phyloP scores from a whole-genome alignment of 257 asterid species.

The Fraxinus pennsylvanica region DNA sequence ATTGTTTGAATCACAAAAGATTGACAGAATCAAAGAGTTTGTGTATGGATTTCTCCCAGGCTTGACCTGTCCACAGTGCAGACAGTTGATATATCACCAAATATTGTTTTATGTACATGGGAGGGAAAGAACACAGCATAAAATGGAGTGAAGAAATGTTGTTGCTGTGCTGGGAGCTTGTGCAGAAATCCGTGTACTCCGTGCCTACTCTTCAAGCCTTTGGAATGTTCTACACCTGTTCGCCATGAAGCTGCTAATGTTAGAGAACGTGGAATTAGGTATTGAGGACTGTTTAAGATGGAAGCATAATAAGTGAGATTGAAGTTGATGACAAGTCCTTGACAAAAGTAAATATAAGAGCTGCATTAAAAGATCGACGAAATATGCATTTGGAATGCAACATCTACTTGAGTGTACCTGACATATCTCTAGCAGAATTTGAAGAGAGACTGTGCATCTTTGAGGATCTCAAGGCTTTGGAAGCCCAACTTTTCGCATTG shows the following conservation, averaged over 20 bases:
- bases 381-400: neutral
- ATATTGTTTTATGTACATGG: no score
- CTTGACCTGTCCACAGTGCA: no score
- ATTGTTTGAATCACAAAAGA: slow-evolving; percentile 35
- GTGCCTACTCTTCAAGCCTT: no score
- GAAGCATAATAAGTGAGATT: slow-evolving; percentile 44
- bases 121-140: no score
- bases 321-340: slow-evolving; percentile 38
- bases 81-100: no score
- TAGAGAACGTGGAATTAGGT: slow-evolving; percentile 42
- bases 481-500: slow-evolving; percentile 47
- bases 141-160: no score
- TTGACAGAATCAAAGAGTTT: no score
- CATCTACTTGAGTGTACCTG: neutral
- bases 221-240: slow-evolving; percentile 24
- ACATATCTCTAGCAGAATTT: slow-evolving; percentile 50
- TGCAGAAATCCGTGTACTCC: no score
- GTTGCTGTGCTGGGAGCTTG: no score
- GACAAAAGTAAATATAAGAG: slow-evolving; percentile 34
- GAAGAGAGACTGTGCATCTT: slow-evolving; percentile 64
- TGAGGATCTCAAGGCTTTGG: slow-evolving; percentile 56
- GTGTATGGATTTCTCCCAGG: no score
- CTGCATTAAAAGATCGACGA: slow-evolving; percentile 37
- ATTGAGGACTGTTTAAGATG: slow-evolving; percentile 51
- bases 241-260: slow-evolving; percentile 35